Evolutionary conservation across 2,329 filamentous ascomycete species (phyloP), one percentile per base, ranked within the genome.

Genomic region (Thelonectria discophora): DNA sequence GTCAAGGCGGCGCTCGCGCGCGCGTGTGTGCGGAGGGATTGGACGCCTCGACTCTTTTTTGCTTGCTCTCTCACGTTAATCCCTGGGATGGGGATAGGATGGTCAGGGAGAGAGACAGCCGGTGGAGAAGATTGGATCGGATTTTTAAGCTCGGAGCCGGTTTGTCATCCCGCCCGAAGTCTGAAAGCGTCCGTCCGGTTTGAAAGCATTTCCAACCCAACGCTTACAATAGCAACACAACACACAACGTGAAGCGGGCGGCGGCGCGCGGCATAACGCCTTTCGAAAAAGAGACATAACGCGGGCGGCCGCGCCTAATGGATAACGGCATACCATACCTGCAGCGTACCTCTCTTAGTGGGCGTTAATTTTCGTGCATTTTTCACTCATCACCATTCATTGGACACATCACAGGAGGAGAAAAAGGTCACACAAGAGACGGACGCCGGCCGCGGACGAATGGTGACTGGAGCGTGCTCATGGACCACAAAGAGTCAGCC

Each of bases 161-260:
- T 66, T 66, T 65, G 64, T 66, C 53, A 66, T 66, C 62, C 39
- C 42, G 42, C 42, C n/a, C n/a, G 18, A 10, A 39, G 58, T 50
- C 60, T 55, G 42, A 50, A 55, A 32, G 45, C 5, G 47, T 18
- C 43, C 45, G 46, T 43, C 32, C 55, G 47, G 48, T 42, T 45
- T 24, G 4, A 4, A 7, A 24, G 59, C 60, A 65, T 69, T 65
- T 56, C 57, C 61, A 56, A 63, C 55, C 56, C 24, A 7, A 4
- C n/a, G 68, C 68, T 70, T 70, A 70, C 68, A 60, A 70, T 62
- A 70, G 66, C 68, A 61, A 34, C 12, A 47, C 30, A 39, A 2
- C 39, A 68, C 40, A 39, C 51, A n/a, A n/a, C 42, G 37, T 42
- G 39, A 5, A 10, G 39, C 39, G 9, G 9, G 6, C 39, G 32